phyloP scores from a whole-genome alignment of 371 early-diverging fungal genomes.

The Massospora cicadina region DNA sequence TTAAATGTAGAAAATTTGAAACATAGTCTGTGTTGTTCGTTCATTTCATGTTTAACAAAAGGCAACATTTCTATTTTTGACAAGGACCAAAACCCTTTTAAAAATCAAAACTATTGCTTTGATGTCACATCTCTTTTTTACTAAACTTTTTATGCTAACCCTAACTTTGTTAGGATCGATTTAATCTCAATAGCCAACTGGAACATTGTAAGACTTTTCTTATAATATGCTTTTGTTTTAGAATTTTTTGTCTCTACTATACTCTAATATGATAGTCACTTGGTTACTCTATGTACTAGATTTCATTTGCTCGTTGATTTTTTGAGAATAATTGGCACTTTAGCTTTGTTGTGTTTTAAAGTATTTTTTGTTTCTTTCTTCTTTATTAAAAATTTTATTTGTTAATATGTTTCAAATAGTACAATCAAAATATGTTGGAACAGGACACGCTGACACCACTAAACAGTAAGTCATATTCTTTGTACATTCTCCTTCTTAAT shows the following conservation, averaged over 20 bases:
- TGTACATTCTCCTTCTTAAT: background rate
- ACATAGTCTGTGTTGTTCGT: background rate
- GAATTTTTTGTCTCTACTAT: too few relatives aligned
- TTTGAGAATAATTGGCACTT: background rate
- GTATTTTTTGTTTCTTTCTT: background rate
- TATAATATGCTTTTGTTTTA: background rate
- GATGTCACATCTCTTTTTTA: background rate
- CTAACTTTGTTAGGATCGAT: constrained; percentile 36
- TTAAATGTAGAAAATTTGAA: too few relatives aligned
- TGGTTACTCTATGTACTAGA: background rate
- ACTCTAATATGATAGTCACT: too few relatives aligned
- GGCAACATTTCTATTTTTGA: background rate
- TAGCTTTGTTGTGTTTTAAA: background rate
- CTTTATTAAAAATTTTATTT: background rate
- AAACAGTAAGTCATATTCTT: constrained; percentile 38
- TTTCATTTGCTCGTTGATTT: background rate
- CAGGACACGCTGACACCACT: constrained; percentile 83
- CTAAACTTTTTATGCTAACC: background rate
- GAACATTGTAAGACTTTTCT: constrained; percentile 40
- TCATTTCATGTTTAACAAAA: background rate
- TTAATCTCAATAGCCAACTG: constrained; percentile 62
- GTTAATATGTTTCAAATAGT: constrained; percentile 20
- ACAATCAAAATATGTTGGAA: constrained; percentile 76
- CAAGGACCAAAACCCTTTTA: background rate
- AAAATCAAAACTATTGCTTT: background rate